These are phyloP conservation scores for Ganoderma leucocontextum DNA, from an alignment of 1,284 basidiomycete species.

Conservation along the genomic window DNA sequence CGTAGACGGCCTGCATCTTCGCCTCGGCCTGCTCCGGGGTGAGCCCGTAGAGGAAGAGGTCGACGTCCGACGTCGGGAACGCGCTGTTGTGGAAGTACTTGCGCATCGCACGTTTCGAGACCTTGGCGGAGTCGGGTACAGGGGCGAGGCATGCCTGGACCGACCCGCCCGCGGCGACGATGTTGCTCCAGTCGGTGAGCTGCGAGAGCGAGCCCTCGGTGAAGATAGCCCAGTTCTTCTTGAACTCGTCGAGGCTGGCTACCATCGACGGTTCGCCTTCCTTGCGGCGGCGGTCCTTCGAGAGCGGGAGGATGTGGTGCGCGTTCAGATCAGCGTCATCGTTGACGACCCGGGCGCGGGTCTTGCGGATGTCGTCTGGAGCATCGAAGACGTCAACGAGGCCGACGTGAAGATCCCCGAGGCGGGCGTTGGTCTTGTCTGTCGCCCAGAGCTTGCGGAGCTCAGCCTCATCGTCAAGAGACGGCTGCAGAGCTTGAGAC, in stretches of 20 bases:
- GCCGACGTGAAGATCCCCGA: constrained; percentile 58
- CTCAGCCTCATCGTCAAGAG: constrained; percentile 60
- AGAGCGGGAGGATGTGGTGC: constrained; percentile 43
- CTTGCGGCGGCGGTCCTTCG: constrained; percentile 40
- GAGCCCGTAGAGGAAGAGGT: constrained; percentile 68
- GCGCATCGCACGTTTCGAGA: constrained; percentile 60
- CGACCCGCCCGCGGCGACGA: constrained; percentile 66
- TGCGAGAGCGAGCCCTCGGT: constrained; percentile 65
- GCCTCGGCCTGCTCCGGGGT: constrained; percentile 63
- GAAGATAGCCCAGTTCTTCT: constrained; percentile 66
- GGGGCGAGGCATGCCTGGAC: constrained; percentile 64
- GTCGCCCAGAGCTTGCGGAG: constrained; percentile 63
- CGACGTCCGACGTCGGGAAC: constrained; percentile 68
- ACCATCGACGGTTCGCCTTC: constrained; percentile 54
- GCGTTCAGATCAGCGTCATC: constrained; percentile 39
- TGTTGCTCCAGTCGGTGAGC: constrained; percentile 63
- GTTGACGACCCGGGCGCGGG: constrained; percentile 43
- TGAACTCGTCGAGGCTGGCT: constrained; percentile 58
- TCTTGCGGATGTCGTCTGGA: constrained; percentile 53
- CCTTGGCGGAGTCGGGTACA: constrained; percentile 53
- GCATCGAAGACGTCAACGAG: constrained; percentile 64
- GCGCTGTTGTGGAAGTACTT: constrained; percentile 61
- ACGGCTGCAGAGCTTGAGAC: constrained; percentile 51
- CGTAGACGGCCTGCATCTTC: constrained; percentile 64
- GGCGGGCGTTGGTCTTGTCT: constrained; percentile 52